phyloP scores from a whole-genome alignment of 176 grass and related monocot genomes.

The Ensete glaucum region DNA sequence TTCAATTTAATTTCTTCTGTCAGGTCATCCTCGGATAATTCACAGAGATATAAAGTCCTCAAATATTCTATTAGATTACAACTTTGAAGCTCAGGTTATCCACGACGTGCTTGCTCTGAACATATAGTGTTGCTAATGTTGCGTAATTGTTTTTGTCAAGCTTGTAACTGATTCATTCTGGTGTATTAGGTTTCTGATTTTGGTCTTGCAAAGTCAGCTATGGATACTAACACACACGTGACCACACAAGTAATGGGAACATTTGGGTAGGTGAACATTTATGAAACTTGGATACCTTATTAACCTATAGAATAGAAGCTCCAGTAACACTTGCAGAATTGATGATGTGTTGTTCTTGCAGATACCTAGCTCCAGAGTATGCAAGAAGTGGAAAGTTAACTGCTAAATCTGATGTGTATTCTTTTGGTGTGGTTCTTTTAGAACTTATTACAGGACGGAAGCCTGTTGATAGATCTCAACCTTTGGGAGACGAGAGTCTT shows the following conservation, averaged over 20 bases:
- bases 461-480: conserved; percentile 94
- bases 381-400: conserved; percentile 82
- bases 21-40: conserved; percentile 97
- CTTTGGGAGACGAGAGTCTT: conserved; percentile 90
- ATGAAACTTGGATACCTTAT: not conserved
- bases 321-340: not conserved
- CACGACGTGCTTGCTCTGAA: conserved; percentile 11
- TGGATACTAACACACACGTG: conserved; percentile 76
- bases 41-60: conserved; percentile 99
- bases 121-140: conserved; percentile 1
- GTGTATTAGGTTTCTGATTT: conserved; percentile 91
- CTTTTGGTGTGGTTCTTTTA: conserved; percentile 96
- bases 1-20: conserved; percentile 17
- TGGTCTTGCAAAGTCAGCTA: conserved; percentile 91
- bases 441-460: conserved; percentile 99
- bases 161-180: conserved; percentile 1
- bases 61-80: conserved; percentile 96
- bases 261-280: conserved; percentile 58
- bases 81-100: conserved; percentile 90
- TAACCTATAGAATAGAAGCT: not conserved
- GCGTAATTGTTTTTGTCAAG: conserved; percentile 4
- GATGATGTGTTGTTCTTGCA: conserved; percentile 22
- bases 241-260: conserved; percentile 97
- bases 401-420: conserved; percentile 97
- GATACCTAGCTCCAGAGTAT: conserved; percentile 98